Conservation (phyloP, 2,329 filamentous ascomycete species). For the Ceratocystiopsis sp. region DNA sequence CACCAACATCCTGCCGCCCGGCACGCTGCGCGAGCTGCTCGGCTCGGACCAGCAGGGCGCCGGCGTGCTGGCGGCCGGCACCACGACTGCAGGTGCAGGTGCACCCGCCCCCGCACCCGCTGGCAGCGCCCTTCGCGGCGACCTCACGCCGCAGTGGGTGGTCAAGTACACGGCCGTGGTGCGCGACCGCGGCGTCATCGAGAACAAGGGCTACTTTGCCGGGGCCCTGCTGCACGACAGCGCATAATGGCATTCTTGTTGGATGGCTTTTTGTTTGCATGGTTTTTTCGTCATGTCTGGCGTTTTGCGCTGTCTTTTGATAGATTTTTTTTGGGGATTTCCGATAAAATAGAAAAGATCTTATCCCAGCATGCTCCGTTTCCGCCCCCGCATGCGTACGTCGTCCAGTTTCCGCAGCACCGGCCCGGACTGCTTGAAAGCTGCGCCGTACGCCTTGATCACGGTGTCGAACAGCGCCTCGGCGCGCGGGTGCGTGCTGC, state of each 20-base stretch:
- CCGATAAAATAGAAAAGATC: neutral
- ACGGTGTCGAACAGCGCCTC: conserved; percentile 61
- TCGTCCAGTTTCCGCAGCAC: conserved; percentile 77
- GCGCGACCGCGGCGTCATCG: conserved; percentile 82
- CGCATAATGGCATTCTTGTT: conserved; percentile 7
- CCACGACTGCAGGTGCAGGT: conserved; percentile 16
- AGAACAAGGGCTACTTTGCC: conserved; percentile 97
- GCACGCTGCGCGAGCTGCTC: conserved; percentile 70
- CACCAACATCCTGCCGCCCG: conserved; percentile 73
- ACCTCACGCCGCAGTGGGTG: conserved; percentile 83
- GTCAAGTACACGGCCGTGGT: conserved; percentile 95
- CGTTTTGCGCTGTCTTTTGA: neutral
- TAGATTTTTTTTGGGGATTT: neutral
- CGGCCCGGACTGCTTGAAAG: conserved; percentile 55
- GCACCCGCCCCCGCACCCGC: neutral
- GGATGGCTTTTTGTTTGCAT: neutral
- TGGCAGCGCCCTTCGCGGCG: conserved; percentile 47
- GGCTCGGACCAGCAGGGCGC: conserved; percentile 56
- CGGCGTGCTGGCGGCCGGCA: conserved; percentile 44
- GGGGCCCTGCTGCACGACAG: conserved; percentile 48
- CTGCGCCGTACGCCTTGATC: conserved; percentile 53
- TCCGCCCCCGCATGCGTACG: conserved; percentile 81
- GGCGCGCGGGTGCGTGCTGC: conserved; percentile 79
- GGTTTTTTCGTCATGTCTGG: neutral
- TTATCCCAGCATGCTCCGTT: conserved; percentile 90